Base-by-base conservation (phyloP, 2,329 filamentous ascomycete genomes). In the Trichoderma oligosporum region DNA sequence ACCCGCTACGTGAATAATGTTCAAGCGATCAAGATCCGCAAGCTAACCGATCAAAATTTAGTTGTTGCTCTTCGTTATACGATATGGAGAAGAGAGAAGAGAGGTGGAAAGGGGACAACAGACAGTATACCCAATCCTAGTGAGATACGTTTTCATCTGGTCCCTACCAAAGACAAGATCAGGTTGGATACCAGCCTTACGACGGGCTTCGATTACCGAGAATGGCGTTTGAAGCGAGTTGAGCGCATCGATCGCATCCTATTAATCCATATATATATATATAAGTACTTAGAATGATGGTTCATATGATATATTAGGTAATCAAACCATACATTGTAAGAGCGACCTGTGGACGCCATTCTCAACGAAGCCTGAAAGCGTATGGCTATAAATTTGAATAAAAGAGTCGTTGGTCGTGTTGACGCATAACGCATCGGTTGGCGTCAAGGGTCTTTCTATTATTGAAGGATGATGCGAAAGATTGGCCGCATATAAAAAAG, bases 201-300 rank as follows among this genome's bases (percentile, higher is more conserved):
- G 82, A 51, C 94, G 85, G 49, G 87, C 85, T 69, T 96, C 85
- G 16, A 97, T 82, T 51, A 91, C 82, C 47, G 87, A 83, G 69
- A 87, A 93, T 52, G 96, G 95, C 39, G 89, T 91, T 72, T 99
- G 94, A 49, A 97, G 84, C 42, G 89, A 88, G 73, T 97, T 97
- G 68, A 97, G 82, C 36, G 88, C 84, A 64, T 85, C 78, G 61
- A 97, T 85, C 46, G 93, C 94, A 70, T 94, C 91, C 91, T 96
- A 29, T 27, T 7, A 5, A 46, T n/a, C n/a, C n/a, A n/a, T n/a
- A n/a, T n/a, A n/a, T n/a, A n/a, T n/a, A n/a, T n/a, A n/a, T n/a
- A 35, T 14, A 8, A 14, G 20, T 22, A 9, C 20, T 42, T 41
- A 53, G 44, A 39, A 22, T 52, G 9, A 22, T 20, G 12, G 18